phyloP scores from a whole-genome alignment of 768 basidiomycete genomes.

The Lenzites betulinus region DNA sequence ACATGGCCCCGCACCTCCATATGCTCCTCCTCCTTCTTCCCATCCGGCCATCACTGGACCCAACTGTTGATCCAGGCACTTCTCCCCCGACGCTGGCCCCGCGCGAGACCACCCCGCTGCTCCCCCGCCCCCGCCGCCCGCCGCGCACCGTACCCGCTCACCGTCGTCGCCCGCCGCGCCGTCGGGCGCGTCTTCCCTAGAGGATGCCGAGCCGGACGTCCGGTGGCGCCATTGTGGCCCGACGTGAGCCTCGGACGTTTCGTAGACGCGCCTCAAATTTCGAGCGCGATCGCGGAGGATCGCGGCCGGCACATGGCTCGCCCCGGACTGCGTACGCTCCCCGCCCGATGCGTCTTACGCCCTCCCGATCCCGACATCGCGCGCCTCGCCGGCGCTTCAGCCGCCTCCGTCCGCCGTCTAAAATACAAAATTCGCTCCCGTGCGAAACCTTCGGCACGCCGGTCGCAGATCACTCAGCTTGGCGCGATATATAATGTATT shows the following conservation, averaged over 20 bases:
- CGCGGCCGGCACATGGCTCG: no score
- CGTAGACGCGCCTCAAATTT: slow-evolving; percentile 3
- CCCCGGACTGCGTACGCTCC: background rate
- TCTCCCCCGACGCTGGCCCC: background rate
- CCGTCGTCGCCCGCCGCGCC: background rate
- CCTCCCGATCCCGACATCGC: background rate
- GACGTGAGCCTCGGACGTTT: background rate
- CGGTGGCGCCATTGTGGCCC: background rate
- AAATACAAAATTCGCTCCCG: background rate
- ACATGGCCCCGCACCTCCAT: slow-evolving; percentile 14
- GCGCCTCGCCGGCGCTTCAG: background rate
- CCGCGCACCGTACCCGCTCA: background rate
- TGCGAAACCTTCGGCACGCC: background rate
- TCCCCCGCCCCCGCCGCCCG: background rate
- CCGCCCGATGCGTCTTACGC: background rate
- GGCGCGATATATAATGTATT: no score
- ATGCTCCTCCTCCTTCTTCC: slow-evolving; percentile 4
- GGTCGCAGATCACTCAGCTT: no score
- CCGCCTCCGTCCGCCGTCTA: background rate
- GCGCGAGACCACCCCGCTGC: background rate
- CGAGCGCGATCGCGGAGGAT: background rate
- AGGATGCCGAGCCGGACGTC: background rate
- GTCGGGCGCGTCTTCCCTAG: background rate
- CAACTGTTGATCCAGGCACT: background rate
- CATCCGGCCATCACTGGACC: slow-evolving; percentile 6